Conservation (phyloP, 345 rosid genomes). For the Hibiscus mutabilis region DNA sequence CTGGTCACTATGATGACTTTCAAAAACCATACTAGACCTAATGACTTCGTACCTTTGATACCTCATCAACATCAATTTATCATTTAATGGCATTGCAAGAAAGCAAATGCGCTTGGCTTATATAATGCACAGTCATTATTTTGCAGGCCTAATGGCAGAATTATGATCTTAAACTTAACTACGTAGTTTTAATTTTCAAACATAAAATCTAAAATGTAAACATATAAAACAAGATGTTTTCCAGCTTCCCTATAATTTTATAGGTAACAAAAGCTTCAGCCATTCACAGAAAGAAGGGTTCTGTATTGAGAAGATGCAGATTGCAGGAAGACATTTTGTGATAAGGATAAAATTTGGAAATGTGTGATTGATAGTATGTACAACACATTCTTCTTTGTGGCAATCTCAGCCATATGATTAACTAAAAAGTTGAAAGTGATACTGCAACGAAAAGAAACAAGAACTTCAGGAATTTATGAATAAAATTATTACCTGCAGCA, state of each 20-base stretch:
- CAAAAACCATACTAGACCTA: not conserved
- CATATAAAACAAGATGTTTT: not conserved
- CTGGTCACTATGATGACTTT: not conserved
- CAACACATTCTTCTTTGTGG: not conserved
- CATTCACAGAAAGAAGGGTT: not conserved
- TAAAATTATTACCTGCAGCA: slow-evolving; percentile 38
- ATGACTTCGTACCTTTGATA: not conserved
- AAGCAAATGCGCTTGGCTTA: not conserved
- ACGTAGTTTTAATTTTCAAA: not conserved
- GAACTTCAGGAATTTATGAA: not conserved
- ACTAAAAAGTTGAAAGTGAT: not conserved
- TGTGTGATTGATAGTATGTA: not conserved
- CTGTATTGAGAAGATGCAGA: not conserved
- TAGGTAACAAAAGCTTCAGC: not conserved
- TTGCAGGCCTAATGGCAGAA: not conserved
- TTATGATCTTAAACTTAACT: not conserved
- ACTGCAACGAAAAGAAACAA: slow-evolving; percentile 12
- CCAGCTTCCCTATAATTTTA: not conserved
- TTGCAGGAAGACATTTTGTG: not conserved
- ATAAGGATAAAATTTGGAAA: not conserved
- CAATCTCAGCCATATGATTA: not conserved
- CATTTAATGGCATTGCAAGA: not conserved
- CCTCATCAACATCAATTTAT: not conserved
- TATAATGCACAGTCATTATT: not conserved
- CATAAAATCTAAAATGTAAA: not conserved